A percentile compares a stretch with the other conserved stretches of the same genome.
phyloP scores from a whole-genome alignment of 2,329 filamentous ascomycete species.

The Acephala macrosclerotiorum region DNA sequence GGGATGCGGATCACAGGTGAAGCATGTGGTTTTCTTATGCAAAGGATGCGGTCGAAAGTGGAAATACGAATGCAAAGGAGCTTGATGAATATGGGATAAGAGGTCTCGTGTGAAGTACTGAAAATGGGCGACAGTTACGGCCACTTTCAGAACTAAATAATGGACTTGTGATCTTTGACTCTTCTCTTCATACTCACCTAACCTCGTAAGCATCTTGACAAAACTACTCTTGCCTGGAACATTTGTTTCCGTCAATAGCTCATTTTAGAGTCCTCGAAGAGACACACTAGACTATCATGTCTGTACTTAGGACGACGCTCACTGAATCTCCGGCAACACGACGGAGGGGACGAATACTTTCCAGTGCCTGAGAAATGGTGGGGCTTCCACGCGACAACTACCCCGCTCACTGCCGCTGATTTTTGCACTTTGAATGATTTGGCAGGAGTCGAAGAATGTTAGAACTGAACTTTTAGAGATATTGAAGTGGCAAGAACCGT shows the following conservation, averaged over 20 bases:
- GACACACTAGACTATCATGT: background rate
- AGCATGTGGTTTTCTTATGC: too few species aligned
- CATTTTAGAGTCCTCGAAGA: background rate
- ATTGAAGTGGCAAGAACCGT: background rate
- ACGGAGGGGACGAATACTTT: background rate
- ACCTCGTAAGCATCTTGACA: too few species aligned
- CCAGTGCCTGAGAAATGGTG: background rate
- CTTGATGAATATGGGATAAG: too few species aligned
- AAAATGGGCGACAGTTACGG: too few species aligned
- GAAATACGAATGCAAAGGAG: too few species aligned
- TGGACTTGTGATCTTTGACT: too few species aligned
- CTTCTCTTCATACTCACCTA: too few species aligned
- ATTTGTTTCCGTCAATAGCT: background rate
- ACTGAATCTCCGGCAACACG: background rate
- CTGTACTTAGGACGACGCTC: background rate
- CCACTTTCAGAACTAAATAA: too few species aligned
- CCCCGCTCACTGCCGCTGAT: background rate
- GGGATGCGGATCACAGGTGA: too few species aligned
- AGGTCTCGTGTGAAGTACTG: too few species aligned
- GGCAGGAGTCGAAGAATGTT: conserved; percentile 1
- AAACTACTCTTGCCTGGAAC: background rate
- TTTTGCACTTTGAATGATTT: background rate
- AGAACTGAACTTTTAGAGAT: too few species aligned
- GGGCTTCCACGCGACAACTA: background rate
- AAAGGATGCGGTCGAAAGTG: too few species aligned